A percentile compares a stretch with the other conserved stretches of the same genome.
phyloP scores from a whole-genome alignment of 306 rosid species.

The Cucumis hystrix region DNA sequence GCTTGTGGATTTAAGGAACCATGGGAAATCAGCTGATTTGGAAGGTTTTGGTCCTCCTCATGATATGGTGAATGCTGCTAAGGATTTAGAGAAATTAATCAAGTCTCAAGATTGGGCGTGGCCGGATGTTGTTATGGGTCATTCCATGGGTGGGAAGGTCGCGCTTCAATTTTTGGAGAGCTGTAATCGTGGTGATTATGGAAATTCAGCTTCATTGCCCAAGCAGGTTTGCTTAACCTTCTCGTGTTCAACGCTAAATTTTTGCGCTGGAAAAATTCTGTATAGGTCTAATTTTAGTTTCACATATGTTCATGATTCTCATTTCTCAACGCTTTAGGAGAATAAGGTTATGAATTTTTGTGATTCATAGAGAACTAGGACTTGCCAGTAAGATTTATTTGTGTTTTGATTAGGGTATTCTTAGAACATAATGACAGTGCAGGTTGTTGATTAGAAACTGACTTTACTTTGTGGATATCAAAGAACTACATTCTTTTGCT shows the following conservation, averaged over 20 bases:
- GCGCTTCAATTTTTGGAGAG: conserved; percentile 57
- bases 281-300: not conserved
- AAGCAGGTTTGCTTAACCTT: conserved; percentile 47
- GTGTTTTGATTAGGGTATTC: not conserved
- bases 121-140: conserved; percentile 92
- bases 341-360: not conserved
- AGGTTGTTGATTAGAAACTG: not conserved
- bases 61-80: conserved; percentile 52
- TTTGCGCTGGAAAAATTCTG: not conserved
- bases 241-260: not conserved
- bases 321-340: not conserved
- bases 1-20: conserved; percentile 79
- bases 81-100: conserved; percentile 66
- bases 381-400: not conserved
- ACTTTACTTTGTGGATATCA: not conserved
- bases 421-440: not conserved
- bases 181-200: conserved; percentile 55
- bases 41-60: conserved; percentile 53
- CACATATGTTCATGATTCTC: not conserved
- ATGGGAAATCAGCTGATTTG: conserved; percentile 55
- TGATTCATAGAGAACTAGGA: not conserved
- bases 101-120: conserved; percentile 60
- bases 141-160: conserved; percentile 91
- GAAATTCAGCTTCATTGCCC: conserved; percentile 42
- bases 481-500: not conserved